Conservation (phyloP, 306 rosid genomes). For the Vigna unguiculata region DNA sequence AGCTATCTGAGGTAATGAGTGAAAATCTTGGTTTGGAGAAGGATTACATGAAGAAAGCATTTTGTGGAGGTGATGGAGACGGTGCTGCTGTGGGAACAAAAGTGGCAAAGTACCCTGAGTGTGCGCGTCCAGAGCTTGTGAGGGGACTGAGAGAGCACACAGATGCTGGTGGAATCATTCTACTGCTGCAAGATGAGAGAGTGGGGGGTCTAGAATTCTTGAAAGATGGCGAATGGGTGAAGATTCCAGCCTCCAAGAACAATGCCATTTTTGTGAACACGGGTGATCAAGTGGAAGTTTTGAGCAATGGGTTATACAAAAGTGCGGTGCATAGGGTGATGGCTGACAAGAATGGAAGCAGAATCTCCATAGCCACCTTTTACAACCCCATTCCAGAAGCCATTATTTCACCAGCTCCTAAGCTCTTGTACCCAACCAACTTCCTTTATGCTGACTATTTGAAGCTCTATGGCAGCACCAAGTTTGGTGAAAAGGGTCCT, state of each 20-base stretch:
- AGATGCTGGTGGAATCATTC: conserved; percentile 22
- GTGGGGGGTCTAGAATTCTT: conserved; percentile 63
- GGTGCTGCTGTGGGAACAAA: conserved; percentile 78
- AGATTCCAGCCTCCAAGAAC: conserved; percentile 76
- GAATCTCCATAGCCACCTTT: conserved; percentile 75
- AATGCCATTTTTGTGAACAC: conserved; percentile 77
- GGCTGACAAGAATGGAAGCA: conserved; percentile 68
- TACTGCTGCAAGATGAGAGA: conserved; percentile 74
- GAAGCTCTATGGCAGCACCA: conserved; percentile 67
- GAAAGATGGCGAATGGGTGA: conserved; percentile 69
- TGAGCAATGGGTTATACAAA: conserved; percentile 62
- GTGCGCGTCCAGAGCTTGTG: conserved; percentile 54
- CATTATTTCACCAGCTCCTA: conserved; percentile 62
- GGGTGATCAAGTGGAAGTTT: conserved; percentile 77
- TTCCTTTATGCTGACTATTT: conserved; percentile 67
- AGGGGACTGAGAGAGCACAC: conserved; percentile 77
- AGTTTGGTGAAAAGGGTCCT: conserved; percentile 68
- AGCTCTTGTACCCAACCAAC: conserved; percentile 61
- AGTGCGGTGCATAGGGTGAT: conserved; percentile 69
- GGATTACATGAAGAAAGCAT: conserved; percentile 55
- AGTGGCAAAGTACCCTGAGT: conserved; percentile 75
- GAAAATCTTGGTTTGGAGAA: conserved; percentile 67
- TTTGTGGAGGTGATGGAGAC: conserved; percentile 44
- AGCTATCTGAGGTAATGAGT: conserved; percentile 42
- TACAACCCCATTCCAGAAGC: conserved; percentile 72